Evolutionary conservation across 805 yeast species (phyloP).

Genomic region (Kazachstania taianensis): DNA sequence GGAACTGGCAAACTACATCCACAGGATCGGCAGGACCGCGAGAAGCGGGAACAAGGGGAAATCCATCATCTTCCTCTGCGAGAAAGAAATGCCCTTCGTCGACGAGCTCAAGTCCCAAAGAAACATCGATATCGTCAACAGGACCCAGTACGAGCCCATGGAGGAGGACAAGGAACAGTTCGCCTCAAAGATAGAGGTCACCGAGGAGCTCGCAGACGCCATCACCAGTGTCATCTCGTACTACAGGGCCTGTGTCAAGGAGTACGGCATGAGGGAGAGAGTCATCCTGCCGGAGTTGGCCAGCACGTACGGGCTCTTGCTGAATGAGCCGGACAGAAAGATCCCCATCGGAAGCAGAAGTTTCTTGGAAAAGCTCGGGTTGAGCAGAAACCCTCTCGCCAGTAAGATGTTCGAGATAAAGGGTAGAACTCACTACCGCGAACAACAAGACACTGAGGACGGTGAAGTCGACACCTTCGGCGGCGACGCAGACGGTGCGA

Average conservation of each 20-base stretch:
- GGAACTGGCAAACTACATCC: conserved; percentile 72
- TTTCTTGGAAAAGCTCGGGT: conserved; percentile 18
- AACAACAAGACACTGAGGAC: not conserved
- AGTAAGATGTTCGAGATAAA: conserved; percentile 16
- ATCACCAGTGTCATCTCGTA: conserved; percentile 30
- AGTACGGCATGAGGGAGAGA: conserved; percentile 25
- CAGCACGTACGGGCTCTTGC: conserved; percentile 16
- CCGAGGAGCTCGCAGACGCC: conserved; percentile 24
- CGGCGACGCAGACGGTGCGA: not conserved
- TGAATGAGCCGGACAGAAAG: conserved; percentile 17
- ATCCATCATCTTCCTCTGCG: conserved; percentile 50
- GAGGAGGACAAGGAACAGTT: conserved; percentile 26
- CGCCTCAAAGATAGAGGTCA: conserved; percentile 11
- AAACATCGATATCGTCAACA: conserved; percentile 45
- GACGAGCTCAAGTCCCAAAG: conserved; percentile 37
- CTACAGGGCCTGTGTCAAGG: conserved; percentile 27
- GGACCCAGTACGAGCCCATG: conserved; percentile 31
- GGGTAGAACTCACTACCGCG: not conserved
- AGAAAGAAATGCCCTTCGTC: conserved; percentile 48
- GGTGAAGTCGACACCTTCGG: conserved; percentile 1
- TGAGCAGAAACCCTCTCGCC: conserved; percentile 15
- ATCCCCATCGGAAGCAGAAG: conserved; percentile 14
- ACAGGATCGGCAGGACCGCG: conserved; percentile 93
- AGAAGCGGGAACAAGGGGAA: conserved; percentile 78
- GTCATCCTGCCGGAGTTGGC: conserved; percentile 17